Evolutionary conservation across 768 basidiomycete species (phyloP), one percentile per base, ranked within the genome.

Genomic region (Cyathus striatus): DNA sequence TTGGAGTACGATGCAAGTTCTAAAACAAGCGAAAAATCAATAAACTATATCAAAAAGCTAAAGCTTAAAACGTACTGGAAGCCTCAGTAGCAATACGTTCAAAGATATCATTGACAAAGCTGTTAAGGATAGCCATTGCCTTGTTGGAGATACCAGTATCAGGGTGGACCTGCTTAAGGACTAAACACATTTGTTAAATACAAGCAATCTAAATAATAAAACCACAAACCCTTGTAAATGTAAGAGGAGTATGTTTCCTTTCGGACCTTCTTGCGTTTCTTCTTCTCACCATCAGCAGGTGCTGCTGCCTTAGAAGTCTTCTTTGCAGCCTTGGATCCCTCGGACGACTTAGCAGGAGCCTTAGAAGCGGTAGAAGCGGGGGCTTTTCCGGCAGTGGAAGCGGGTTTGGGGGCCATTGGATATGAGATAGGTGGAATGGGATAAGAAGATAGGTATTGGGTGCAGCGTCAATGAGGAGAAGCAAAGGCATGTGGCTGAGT

Each of bases 101-200:
- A 51, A 91, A 92, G 52, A 91, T 95, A 55, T 96, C 92, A 57
- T 93, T 93, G 58, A 96, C 92, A 60, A 96, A 96, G 45, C 86
- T 90, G 76, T 95, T 95, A 44, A 96, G 68, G 60, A 96, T 94
- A 47, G 91, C 87, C 90, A 95, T 94, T 17, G 91, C 92, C 76
- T 95, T 95, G 83, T 96, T 97, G 43, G 93, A 94, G 72, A 97
- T 97, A 84, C 94, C 95, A 40, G 91, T 98, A 60, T 97, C 95
- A 40, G 94, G 92, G 74, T 97, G 95, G 46, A 97, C 94, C 72
- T 97, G 92, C 69, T 90, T 92, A 49, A 95, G 80, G 55, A 94
- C 92, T 91, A 54, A 45, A 34, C 50, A 23, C 16, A 16, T 39
- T 14, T 41, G 24, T 25, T 10, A 25, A 48, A 37, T 34, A 18